These are phyloP conservation scores for Hanseniaspora singularis DNA, from an alignment of 805 yeast genomes.

Conservation along the genomic window DNA sequence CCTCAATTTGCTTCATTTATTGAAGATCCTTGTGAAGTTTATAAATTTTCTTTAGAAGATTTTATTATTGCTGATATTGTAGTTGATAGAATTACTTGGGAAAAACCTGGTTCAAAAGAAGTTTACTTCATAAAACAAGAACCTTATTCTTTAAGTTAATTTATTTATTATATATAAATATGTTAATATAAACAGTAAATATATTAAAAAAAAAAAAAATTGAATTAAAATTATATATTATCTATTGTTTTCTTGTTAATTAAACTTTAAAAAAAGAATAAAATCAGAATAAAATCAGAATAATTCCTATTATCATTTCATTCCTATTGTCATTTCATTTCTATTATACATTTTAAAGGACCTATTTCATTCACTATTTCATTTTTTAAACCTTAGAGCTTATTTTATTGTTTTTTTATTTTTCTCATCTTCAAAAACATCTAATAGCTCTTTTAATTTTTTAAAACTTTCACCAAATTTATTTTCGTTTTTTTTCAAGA, in stretches of 20 bases:
- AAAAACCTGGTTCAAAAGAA: slow-evolving; percentile 29
- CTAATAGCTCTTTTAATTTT: slow-evolving; percentile 8
- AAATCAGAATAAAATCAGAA: too few relatives aligned
- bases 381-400: too few relatives aligned
- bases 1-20: slow-evolving; percentile 18
- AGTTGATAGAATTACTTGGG: slow-evolving; percentile 41
- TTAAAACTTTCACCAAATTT: background rate
- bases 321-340: too few relatives aligned
- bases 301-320: too few relatives aligned
- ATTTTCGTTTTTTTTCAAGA: background rate
- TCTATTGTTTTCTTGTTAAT: too few relatives aligned
- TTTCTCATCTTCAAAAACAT: slow-evolving; percentile 1
- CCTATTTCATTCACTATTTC: background rate
- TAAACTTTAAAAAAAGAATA: too few relatives aligned
- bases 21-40: slow-evolving; percentile 20
- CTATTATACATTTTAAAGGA: too few relatives aligned
- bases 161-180: too few relatives aligned
- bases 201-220: too few relatives aligned
- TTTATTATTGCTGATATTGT: slow-evolving; percentile 39
- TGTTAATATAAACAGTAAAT: too few relatives aligned
- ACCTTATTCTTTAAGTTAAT: slow-evolving; percentile 8
- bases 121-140: slow-evolving; percentile 27
- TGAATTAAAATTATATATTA: too few relatives aligned
- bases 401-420: background rate
- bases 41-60: slow-evolving; percentile 35